These are phyloP conservation scores for Rhododendron griersonianum DNA, from an alignment of 148 eudicot species.

Conservation along the genomic window DNA sequence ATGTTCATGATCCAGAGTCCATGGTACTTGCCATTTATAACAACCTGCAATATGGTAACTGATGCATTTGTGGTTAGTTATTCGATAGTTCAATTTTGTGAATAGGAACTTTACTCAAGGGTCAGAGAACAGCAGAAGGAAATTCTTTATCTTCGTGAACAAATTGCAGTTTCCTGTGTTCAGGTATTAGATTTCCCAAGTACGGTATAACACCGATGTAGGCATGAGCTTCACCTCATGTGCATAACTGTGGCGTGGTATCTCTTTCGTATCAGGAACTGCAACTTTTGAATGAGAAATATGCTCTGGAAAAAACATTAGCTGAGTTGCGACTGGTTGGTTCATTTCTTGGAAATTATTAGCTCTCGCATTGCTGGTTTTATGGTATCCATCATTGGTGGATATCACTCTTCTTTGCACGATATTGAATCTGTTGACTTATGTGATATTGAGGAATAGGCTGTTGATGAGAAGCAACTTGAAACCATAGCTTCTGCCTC, in stretches of 20 bases:
- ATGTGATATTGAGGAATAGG: constrained; percentile 41
- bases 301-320: constrained; percentile 65
- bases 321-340: constrained; percentile 82
- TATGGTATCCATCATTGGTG: background rate
- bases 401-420: constrained; percentile 1
- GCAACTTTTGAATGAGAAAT: constrained; percentile 77
- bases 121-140: constrained; percentile 59
- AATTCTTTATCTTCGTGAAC: constrained; percentile 47
- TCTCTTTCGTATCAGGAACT: constrained; percentile 53
- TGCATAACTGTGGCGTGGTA: background rate
- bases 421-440: background rate
- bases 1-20: constrained; percentile 45
- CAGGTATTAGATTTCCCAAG: constrained; percentile 37
- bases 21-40: constrained; percentile 31
- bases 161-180: constrained; percentile 64
- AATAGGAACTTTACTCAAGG: constrained; percentile 59
- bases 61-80: background rate
- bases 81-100: constrained; percentile 15
- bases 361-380: constrained; percentile 15
- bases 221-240: constrained; percentile 8
- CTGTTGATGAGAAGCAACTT: constrained; percentile 73
- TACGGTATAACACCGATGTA: background rate
- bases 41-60: background rate
- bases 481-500: constrained; percentile 63
- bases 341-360: constrained; percentile 15